These are phyloP conservation scores for Trametes gibbosa DNA, from an alignment of 768 basidiomycete species.

Conservation along the genomic window DNA sequence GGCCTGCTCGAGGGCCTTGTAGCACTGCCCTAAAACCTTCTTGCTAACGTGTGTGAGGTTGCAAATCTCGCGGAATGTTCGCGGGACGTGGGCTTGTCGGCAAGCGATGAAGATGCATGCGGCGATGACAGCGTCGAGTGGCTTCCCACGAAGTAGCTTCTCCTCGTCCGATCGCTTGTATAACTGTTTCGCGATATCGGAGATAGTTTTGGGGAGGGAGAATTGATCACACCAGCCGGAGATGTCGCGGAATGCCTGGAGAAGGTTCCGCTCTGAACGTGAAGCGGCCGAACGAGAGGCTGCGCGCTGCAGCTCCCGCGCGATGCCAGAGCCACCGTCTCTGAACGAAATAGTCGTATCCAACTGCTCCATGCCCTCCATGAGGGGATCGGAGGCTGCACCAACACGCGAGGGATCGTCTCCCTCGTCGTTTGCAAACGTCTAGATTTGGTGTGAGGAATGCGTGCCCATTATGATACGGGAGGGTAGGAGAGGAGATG, in stretches of 20 bases:
- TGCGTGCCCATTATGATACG: constrained; percentile 18
- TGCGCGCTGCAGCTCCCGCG: constrained; percentile 90
- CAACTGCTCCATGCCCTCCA: constrained; percentile 94
- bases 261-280: constrained; percentile 81
- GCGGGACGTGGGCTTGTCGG: constrained; percentile 90
- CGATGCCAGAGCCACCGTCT: constrained; percentile 91
- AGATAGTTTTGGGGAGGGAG: constrained; percentile 88
- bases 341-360: constrained; percentile 94
- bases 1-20: constrained; percentile 83
- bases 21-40: constrained; percentile 92
- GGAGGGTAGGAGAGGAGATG: constrained; percentile 14
- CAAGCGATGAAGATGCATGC: constrained; percentile 99
- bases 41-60: constrained; percentile 92
- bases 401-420: constrained; percentile 99
- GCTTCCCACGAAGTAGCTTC: constrained; percentile 87
- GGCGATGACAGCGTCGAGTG: constrained; percentile 89
- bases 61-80: constrained; percentile 95
- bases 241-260: constrained; percentile 88
- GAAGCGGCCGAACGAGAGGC: constrained; percentile 77
- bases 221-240: constrained; percentile 94
- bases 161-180: constrained; percentile 98
- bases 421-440: constrained; percentile 99
- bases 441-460: constrained; percentile 49
- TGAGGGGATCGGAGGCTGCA: constrained; percentile 86
- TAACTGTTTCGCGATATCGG: constrained; percentile 94